phyloP scores from a whole-genome alignment of 2,329 filamentous ascomycete genomes.

The Aspergillus costaricaensis region DNA sequence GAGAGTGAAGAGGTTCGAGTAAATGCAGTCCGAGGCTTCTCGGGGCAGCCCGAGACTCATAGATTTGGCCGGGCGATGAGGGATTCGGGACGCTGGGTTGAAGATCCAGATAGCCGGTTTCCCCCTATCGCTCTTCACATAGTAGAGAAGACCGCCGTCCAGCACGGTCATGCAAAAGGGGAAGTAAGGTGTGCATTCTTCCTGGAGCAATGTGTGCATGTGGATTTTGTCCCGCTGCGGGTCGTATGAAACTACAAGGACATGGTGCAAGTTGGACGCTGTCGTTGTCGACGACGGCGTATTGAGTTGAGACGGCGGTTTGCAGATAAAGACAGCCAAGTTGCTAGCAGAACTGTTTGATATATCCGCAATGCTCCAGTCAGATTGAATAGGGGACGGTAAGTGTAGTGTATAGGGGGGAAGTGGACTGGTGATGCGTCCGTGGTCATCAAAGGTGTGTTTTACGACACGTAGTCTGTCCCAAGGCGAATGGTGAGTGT shows the following conservation, averaged over 20 bases:
- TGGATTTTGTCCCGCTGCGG: conserved; percentile 10
- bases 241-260: conserved; percentile 17
- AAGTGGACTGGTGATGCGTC: neutral
- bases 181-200: conserved; percentile 3
- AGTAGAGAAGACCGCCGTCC: conserved; percentile 22
- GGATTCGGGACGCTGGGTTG: conserved; percentile 11
- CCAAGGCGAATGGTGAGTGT: too few relatives aligned
- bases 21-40: conserved; percentile 12
- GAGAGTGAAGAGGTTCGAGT: conserved; percentile 7
- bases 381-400: neutral
- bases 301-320: neutral
- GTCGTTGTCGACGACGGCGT: neutral
- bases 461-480: conserved; percentile 16
- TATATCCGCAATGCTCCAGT: neutral
- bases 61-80: conserved; percentile 14
- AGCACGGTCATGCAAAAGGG: conserved; percentile 14
- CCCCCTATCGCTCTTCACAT: conserved; percentile 20
- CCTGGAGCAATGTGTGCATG: conserved; percentile 15
- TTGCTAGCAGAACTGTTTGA: conserved; percentile 8
- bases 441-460: conserved; percentile 11
- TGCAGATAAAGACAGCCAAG: conserved; percentile 15
- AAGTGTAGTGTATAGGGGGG: conserved; percentile 12
- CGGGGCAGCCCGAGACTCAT: conserved; percentile 16
- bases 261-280: neutral
- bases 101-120: conserved; percentile 24